Conservation (phyloP, 495 filamentous ascomycete species). For the Xylona heveae region DNA sequence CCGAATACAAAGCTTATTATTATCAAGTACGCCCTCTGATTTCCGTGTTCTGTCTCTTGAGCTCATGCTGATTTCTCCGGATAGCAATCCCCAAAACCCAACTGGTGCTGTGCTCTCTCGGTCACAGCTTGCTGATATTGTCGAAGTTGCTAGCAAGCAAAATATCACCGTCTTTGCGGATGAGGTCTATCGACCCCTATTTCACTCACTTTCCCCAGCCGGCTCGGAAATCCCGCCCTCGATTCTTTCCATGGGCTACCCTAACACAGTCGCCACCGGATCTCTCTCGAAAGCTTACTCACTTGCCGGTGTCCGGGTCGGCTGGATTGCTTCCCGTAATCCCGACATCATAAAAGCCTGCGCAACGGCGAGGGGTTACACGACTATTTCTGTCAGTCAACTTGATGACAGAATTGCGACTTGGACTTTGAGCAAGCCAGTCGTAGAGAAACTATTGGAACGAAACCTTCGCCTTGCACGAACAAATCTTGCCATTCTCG, state of each 20-base stretch:
- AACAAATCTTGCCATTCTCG: slow-evolving; percentile 45
- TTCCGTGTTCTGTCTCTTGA: neutral
- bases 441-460: slow-evolving; percentile 41
- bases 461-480: slow-evolving; percentile 53
- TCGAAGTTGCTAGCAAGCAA: slow-evolving; percentile 37
- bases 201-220: slow-evolving; percentile 44
- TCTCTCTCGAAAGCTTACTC: slow-evolving; percentile 79
- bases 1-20: slow-evolving; percentile 59
- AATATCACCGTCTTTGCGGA: slow-evolving; percentile 53
- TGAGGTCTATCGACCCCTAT: slow-evolving; percentile 80
- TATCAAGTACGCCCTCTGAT: slow-evolving; percentile 27
- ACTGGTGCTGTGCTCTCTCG: slow-evolving; percentile 52
- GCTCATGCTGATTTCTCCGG: slow-evolving; percentile 5
- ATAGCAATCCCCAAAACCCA: slow-evolving; percentile 77
- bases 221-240: slow-evolving; percentile 41
- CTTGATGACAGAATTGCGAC: slow-evolving; percentile 64
- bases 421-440: slow-evolving; percentile 41
- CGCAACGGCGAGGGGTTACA: slow-evolving; percentile 54
- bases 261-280: slow-evolving; percentile 48
- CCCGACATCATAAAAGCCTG: slow-evolving; percentile 38
- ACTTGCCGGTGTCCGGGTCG: slow-evolving; percentile 60
- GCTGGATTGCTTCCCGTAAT: slow-evolving; percentile 61
- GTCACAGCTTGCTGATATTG: slow-evolving; percentile 33
- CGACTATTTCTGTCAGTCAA: slow-evolving; percentile 66
- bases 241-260: slow-evolving; percentile 48